Base-by-base conservation (phyloP, 2,329 filamentous ascomycete genomes). In the Thielaviopsis musarum region DNA sequence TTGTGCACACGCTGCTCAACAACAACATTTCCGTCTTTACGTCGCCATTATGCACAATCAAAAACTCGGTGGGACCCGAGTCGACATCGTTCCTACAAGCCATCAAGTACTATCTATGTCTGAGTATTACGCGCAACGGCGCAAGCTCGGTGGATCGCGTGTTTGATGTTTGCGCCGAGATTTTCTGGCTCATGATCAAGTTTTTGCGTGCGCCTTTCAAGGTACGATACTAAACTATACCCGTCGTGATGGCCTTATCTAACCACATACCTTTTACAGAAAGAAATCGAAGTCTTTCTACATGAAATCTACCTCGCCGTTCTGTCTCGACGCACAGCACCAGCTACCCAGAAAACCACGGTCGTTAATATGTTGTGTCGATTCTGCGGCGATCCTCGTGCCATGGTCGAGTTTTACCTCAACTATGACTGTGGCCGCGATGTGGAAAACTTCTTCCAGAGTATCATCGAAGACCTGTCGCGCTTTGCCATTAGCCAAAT, bases 351-450 rank as follows among this genome's bases (percentile, higher is more conserved):
- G 69, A 98, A 97, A 71, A 81, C 93, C 59, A 90, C 91, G 68
- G 93, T 97, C 65, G 81, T 98, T 70, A 84, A 83, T 62, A 82
- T 98, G 26, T 77, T 98, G 57, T 87, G 88, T 66, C 80, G 91
- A 61, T 77, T 98, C 54, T 91, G 87, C 61, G 83, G 82, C 17
- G 93, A 98, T 68, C 88, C 91, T 1, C 81, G 88, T 64, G 91
- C 89, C 0, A 71, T 98, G 55, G 93, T 98, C 17, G 93, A 98
- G 71, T 85, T 91, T 15, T 98, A 98, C 70, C 80, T 98, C 63
- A 98, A 98, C 71, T 98, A 98, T 68, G 93, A 98, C 69, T 98
- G 93, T 72, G 94, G 97, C 67, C 81, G 91, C 62, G 90, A 89
- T 49, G 81, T 97, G 62, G 91, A 97, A 72, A 98, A 98, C 70